These are phyloP conservation scores for Colletotrichum eremochloae DNA, from an alignment of 2,329 filamentous ascomycete species.

Conservation along the genomic window DNA sequence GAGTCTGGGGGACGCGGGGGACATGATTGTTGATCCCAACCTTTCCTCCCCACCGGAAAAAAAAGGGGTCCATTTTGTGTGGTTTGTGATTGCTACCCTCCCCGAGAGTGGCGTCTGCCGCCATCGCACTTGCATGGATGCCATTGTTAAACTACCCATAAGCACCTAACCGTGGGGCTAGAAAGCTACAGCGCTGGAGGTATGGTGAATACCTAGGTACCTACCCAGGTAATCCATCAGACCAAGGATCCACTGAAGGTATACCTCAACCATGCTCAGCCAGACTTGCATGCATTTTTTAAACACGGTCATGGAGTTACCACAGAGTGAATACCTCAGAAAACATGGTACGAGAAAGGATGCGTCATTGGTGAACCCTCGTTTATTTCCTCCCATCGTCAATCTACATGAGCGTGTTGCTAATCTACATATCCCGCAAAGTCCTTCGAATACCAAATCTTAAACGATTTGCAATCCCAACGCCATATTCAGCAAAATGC, in stretches of 20 bases:
- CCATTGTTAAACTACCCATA: not conserved
- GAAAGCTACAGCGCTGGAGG: not conserved
- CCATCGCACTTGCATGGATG: constrained; percentile 22
- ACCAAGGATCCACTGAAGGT: not conserved
- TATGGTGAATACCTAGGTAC: not conserved
- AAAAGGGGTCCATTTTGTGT: not conserved
- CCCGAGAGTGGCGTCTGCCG: constrained; percentile 22
- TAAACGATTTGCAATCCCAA: constrained; percentile 20
- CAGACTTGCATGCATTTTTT: not conserved
- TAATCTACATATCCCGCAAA: constrained; percentile 26
- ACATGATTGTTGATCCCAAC: constrained; percentile 1
- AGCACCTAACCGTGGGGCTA: not conserved
- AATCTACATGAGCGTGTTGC: constrained; percentile 37
- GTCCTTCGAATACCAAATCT: not conserved
- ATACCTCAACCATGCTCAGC: not conserved
- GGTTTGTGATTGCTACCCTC: not conserved
- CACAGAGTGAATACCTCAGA: not conserved
- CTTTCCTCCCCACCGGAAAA: constrained; percentile 2
- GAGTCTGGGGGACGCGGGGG: not conserved
- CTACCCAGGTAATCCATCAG: not conserved
- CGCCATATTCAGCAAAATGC: constrained; percentile 24
- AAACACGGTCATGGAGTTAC: not conserved
- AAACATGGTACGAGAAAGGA: not conserved
- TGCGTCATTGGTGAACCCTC: not conserved
- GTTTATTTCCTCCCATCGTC: constrained; percentile 16